Evolutionary conservation across 805 yeast genomes (phyloP), one percentile per base, ranked within the genome.

Genomic region (Yarrowia sp.): DNA sequence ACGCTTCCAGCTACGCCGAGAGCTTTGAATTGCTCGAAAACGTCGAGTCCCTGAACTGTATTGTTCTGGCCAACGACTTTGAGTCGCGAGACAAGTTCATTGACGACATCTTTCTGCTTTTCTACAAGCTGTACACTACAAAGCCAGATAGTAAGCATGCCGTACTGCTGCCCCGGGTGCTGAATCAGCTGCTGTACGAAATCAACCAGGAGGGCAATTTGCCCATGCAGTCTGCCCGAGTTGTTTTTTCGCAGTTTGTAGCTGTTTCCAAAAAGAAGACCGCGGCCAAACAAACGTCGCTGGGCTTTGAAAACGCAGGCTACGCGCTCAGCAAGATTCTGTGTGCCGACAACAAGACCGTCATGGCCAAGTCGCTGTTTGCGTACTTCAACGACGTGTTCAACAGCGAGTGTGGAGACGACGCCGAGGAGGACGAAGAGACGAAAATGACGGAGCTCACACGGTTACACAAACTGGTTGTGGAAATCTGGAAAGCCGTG

Each of bases 371-470:
- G 68, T 84, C 85, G 67, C 78, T 90, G 35, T 88, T 96, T 2
- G 92, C 87, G 71, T 87, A 86, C 69, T 89, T 90, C 68, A 86
- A 96, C 0, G 96, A 91, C 70, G 79, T 85, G 66, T 73, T 91
- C 10, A 86, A 86, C 70, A 74, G 73, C n/a, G 73, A 71, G n/a
- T 70, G 67, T n/a, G 71, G 70, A 26, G 72, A 66, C 17, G 69
- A 71, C 12, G 72, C 69, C 12, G 67, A 69, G 16, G 71, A 69
- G 28, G 73, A 69, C 14, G 68, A 65, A 14, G 59, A 35, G 16
- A 24, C 33, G 9, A 33, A 38, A 54, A 68, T 65, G 28, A 65
- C 76, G 56, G 80, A 78, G 46, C 83, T 89, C 62, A 78, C 78
- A 11, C 87, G 86, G 70, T 78, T 89, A 3, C 96, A 91, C 71